Evolutionary conservation across 192 early-diverging fungal genomes (phyloP).

Genomic region (Linnemannia hyalina): DNA sequence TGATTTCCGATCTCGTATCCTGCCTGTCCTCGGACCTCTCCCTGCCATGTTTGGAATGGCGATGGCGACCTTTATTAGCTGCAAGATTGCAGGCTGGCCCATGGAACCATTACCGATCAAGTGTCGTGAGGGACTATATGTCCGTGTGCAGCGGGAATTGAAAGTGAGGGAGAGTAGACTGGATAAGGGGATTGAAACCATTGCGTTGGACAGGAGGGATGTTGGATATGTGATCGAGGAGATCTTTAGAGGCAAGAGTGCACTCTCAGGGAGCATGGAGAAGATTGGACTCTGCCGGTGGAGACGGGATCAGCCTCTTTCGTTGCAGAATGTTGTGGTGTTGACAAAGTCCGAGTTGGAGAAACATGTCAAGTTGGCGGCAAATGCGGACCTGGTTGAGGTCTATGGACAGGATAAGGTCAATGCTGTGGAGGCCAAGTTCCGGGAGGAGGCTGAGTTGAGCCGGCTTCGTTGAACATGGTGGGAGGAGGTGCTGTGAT

Average conservation of each 20-base stretch:
- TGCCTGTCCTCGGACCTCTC: slow-evolving; percentile 89
- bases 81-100: slow-evolving; percentile 72
- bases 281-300: slow-evolving; percentile 84
- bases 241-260: slow-evolving; percentile 86
- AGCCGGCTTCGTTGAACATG: slow-evolving; percentile 36
- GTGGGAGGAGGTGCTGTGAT: background rate
- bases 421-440: slow-evolving; percentile 60
- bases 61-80: slow-evolving; percentile 90
- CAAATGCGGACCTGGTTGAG: slow-evolving; percentile 56
- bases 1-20: slow-evolving; percentile 90
- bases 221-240: slow-evolving; percentile 92
- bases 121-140: slow-evolving; percentile 79
- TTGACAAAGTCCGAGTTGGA: slow-evolving; percentile 87
- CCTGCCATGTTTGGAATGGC: slow-evolving; percentile 96
- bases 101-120: slow-evolving; percentile 83
- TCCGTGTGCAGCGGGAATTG: slow-evolving; percentile 81
- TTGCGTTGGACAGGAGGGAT: slow-evolving; percentile 77
- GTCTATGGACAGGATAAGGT: slow-evolving; percentile 71
- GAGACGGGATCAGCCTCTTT: slow-evolving; percentile 75
- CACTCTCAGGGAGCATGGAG: slow-evolving; percentile 79
- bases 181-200: slow-evolving; percentile 25
- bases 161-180: slow-evolving; percentile 55
- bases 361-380: slow-evolving; percentile 65
- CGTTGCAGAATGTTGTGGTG: slow-evolving; percentile 83
- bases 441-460: slow-evolving; percentile 60